Percentiles rank a stretch among this genome's conserved stretches.
Conservation (phyloP, 2,329 filamentous ascomycete genomes). For the Diplodia scrobiculata region DNA sequence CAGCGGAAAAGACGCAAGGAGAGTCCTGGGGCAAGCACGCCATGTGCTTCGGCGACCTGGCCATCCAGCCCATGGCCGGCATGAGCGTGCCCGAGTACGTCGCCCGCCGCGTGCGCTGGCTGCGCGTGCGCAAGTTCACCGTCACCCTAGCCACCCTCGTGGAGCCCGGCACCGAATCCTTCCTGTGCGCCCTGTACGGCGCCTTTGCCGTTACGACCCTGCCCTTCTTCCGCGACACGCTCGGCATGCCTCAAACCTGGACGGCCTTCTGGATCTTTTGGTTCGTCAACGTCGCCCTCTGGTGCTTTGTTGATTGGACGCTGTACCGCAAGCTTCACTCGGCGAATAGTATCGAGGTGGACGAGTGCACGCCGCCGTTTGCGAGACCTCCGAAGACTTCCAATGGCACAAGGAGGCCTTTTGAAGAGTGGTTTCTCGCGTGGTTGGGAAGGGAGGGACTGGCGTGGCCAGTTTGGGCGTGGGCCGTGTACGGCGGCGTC, state of each 20-base stretch:
- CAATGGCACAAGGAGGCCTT: constrained; percentile 55
- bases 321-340: constrained; percentile 75
- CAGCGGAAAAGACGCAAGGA: constrained; percentile 34
- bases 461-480: constrained; percentile 85
- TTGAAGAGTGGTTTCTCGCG: constrained; percentile 72
- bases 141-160: constrained; percentile 86
- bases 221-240: constrained; percentile 59
- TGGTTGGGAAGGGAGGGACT: constrained; percentile 84
- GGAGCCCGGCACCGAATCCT: constrained; percentile 86
- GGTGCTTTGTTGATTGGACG: constrained; percentile 75
- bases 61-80: constrained; percentile 82
- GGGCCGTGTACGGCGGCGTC: constrained; percentile 84
- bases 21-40: constrained; percentile 72
- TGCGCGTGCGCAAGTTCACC: constrained; percentile 91
- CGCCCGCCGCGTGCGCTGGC: constrained; percentile 81
- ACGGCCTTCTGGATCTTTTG: constrained; percentile 65
- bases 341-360: constrained; percentile 67
- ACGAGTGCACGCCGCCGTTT: constrained; percentile 74
- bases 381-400: constrained; percentile 55
- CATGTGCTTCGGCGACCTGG: constrained; percentile 80
- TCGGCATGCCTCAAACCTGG: constrained; percentile 68
- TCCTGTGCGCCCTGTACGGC: constrained; percentile 79
- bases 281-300: constrained; percentile 64
- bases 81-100: constrained; percentile 79
- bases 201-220: constrained; percentile 77